Base-by-base conservation (phyloP, 1,284 basidiomycete species). In the Tilletia walkeri region DNA sequence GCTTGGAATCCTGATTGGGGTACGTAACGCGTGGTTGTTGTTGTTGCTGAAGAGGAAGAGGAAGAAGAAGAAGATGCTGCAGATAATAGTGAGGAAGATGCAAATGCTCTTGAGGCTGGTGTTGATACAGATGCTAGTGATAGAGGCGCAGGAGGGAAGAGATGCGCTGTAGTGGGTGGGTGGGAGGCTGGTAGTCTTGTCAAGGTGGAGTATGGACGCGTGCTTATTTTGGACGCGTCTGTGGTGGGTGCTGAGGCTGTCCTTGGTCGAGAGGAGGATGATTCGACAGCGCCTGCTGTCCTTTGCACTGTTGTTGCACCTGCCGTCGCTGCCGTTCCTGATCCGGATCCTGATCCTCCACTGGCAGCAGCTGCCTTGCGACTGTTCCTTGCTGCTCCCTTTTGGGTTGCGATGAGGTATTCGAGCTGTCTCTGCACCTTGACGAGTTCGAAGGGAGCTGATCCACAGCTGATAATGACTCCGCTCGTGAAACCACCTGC, bases 391-490 rank as follows among this genome's bases (percentile, higher is more conserved):
- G 34, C 85, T 47, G 90, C 70, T 3, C 92, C 91, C 79, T 90
- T 91, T 82, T 86, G 90, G 30, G 89, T 88, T 30, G 93, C 92
- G 72, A 98, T 98, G 65, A 92, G 90, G 80, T 92, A 98, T 85
- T 98, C 95, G 66, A 99, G 86, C 80, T 99, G 95, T 76, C 79
- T 69, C 65, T 86, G 76, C 75, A 94, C 93, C 88, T 98, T 97
- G 78, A 97, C 93, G 54, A 98, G 89, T 84, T 97, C 95, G 78
- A 98, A 98, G 41, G 95, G 84, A 38, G 83, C 82, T 7, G 84
- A 84, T 6, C 81, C 80, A 48, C 77, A 80, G 65, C 80, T 91
- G 72, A 94, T 93, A 69, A 93, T 84, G 5, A 92, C 89, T 4
- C 93, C 92, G 36, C 91, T 91, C 84, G 92, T 88, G 20, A 91